phyloP scores from a whole-genome alignment of 2,329 filamentous ascomycete species.

The Stagonosporopsis vannaccii region DNA sequence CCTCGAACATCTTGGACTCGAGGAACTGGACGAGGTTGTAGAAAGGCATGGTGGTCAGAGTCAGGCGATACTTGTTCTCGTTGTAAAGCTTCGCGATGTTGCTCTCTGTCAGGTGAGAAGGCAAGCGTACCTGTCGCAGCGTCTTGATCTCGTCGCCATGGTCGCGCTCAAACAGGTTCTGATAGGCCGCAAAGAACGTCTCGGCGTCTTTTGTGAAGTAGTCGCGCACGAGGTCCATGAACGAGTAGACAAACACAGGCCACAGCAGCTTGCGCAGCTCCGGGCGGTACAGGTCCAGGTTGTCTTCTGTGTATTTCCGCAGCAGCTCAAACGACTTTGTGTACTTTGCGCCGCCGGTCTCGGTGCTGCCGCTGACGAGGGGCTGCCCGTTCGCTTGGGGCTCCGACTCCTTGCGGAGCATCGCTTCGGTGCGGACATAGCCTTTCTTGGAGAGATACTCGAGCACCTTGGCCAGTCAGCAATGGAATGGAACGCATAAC shows the following conservation, averaged over 20 bases:
- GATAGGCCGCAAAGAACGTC: conserved; percentile 74
- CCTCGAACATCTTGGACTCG: conserved; percentile 83
- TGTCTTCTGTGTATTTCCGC: conserved; percentile 86
- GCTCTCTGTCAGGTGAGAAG: conserved; percentile 81
- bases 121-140: conserved; percentile 76
- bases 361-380: conserved; percentile 69
- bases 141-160: conserved; percentile 81
- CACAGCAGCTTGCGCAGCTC: conserved; percentile 88
- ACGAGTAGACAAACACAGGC: conserved; percentile 95
- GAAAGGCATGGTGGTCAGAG: conserved; percentile 85
- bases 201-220: conserved; percentile 76
- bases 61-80: conserved; percentile 86
- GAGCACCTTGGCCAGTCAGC: conserved; percentile 67
- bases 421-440: conserved; percentile 89
- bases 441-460: conserved; percentile 97
- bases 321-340: conserved; percentile 75
- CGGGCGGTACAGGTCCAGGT: conserved; percentile 89
- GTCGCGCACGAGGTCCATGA: conserved; percentile 77
- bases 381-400: conserved; percentile 84
- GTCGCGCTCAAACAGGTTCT: conserved; percentile 73
- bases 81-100: conserved; percentile 80
- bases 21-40: conserved; percentile 86
- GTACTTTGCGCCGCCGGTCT: conserved; percentile 78
- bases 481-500: background rate
- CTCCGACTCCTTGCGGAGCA: conserved; percentile 88